Percentiles rank a stretch among this genome's conserved stretches.
phyloP scores from a whole-genome alignment of 768 basidiomycete genomes.

The Tylopilus cervinicoccineus region DNA sequence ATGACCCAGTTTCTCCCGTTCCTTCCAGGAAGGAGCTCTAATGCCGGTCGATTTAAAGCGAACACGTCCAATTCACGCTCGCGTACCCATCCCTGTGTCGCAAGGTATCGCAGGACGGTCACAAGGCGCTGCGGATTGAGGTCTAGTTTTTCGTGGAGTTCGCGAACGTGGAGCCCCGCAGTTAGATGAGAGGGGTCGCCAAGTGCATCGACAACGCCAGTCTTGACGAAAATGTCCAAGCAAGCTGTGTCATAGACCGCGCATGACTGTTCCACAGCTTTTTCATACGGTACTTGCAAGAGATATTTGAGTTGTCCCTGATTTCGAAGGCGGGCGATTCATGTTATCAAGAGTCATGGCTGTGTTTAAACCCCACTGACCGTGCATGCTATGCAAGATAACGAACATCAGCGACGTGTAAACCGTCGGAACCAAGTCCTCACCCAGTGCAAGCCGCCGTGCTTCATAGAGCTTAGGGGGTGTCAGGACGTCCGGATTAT shows the following conservation, averaged over 20 bases:
- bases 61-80: neutral
- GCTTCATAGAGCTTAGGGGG: neutral
- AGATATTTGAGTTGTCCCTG: conserved; percentile 6
- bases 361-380: neutral
- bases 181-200: neutral
- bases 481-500: neutral
- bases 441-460: neutral
- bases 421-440: neutral
- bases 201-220: conserved; percentile 1
- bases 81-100: conserved; percentile 1
- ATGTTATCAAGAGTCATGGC: neutral
- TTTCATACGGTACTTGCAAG: conserved; percentile 3
- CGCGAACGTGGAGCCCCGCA: neutral
- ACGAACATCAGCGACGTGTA: neutral
- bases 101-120: neutral
- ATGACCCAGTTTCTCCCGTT: conserved; percentile 4
- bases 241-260: conserved; percentile 5
- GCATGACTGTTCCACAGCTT: neutral
- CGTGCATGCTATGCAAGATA: neutral
- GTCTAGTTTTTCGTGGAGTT: neutral
- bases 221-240: neutral
- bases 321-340: neutral
- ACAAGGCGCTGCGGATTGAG: neutral
- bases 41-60: neutral
- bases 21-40: neutral